Percentiles rank a stretch among this genome's conserved stretches.
These are phyloP conservation scores for Solanum sitiens DNA, from an alignment of 257 asterid genomes.

Conservation along the genomic window DNA sequence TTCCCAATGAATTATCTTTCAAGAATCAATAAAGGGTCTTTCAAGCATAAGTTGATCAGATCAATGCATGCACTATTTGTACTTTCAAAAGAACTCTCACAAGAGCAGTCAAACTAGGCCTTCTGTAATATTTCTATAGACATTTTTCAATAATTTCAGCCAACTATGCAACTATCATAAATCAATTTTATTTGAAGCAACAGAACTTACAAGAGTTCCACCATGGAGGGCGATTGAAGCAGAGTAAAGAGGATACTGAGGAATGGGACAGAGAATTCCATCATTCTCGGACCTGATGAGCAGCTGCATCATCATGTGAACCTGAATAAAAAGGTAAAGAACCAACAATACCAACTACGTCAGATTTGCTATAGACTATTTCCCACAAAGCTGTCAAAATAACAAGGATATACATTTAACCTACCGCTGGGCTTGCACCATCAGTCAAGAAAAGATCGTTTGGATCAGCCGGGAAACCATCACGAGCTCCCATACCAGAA, in stretches of 20 bases:
- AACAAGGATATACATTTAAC: not conserved
- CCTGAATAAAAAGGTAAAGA: conserved; percentile 30
- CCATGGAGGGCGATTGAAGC: conserved; percentile 92
- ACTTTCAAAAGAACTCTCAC: not conserved
- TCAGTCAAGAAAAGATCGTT: conserved; percentile 94
- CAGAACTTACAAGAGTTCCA: conserved; percentile 74
- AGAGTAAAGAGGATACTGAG: conserved; percentile 91
- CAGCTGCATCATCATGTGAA: conserved; percentile 99
- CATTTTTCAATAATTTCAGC: not conserved
- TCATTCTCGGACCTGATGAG: conserved; percentile 69
- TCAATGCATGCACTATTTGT: not conserved
- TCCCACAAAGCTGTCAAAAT: not conserved
- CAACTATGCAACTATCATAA: not conserved
- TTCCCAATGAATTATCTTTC: not conserved
- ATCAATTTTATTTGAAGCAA: not conserved
- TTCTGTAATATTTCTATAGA: not conserved
- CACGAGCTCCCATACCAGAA: conserved; percentile 95
- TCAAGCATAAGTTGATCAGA: not conserved
- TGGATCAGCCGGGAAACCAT: conserved; percentile 90
- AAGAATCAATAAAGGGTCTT: not conserved
- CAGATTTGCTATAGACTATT: not conserved
- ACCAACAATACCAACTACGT: not conserved
- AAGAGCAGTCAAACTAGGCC: not conserved
- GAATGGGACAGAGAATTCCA: conserved; percentile 96
- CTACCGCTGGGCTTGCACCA: conserved; percentile 99